Evolutionary conservation across 345 rosid genomes (phyloP).

Genomic region (Salix viminalis): DNA sequence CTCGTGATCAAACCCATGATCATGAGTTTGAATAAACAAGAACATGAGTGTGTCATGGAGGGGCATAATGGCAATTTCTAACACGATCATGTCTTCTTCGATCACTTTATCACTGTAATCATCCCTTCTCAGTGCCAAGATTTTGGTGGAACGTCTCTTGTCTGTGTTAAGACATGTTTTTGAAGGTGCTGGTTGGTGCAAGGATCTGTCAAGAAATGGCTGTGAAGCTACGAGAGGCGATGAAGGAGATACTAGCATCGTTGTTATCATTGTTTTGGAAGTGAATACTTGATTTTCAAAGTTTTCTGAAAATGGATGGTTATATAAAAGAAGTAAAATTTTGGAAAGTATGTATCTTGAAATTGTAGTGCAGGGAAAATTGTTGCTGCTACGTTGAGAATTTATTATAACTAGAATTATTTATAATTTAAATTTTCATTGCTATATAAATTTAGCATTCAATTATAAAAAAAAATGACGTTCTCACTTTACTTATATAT

Average conservation of each 20-base stretch:
- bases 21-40: too few relatives aligned
- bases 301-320: background rate
- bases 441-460: too few relatives aligned
- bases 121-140: background rate
- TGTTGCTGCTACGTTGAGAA: too few relatives aligned
- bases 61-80: too few relatives aligned
- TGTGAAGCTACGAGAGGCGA: background rate
- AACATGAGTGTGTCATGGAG: too few relatives aligned
- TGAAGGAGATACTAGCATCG: constrained; percentile 1
- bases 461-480: too few relatives aligned
- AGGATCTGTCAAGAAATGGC: background rate
- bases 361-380: too few relatives aligned
- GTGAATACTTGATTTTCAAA: background rate
- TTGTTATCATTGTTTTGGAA: constrained; percentile 2
- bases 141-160: background rate
- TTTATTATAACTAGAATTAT: too few relatives aligned
- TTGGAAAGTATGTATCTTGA: too few relatives aligned
- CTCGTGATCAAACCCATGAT: too few relatives aligned
- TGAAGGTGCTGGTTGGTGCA: background rate
- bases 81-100: constrained; percentile 9
- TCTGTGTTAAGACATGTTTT: background rate
- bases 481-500: too few relatives aligned
- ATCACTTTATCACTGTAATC: background rate
- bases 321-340: background rate
- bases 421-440: too few relatives aligned